Evolutionary conservation across 148 eudicot genomes (phyloP).

Genomic region (Pouteria glomerata): DNA sequence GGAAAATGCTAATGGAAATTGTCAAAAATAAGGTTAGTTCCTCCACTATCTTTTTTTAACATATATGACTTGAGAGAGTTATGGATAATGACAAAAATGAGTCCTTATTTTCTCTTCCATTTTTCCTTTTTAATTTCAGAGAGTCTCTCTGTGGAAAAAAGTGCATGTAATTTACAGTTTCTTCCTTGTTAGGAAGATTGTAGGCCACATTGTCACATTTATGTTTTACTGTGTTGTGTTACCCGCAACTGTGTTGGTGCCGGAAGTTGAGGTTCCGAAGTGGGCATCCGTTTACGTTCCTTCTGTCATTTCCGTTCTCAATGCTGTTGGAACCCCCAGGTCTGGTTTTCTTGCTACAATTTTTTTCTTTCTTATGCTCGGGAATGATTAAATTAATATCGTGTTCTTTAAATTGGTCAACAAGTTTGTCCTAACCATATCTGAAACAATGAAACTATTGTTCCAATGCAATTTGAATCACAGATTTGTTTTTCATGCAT

Average conservation of each 20-base stretch:
- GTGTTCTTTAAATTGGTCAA: no score
- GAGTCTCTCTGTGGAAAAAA: conserved; percentile 49
- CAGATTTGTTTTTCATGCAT: not conserved
- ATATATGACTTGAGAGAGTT: not conserved
- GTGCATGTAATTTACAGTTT: conserved; percentile 52
- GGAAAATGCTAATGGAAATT: conserved; percentile 52
- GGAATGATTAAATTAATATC: no score
- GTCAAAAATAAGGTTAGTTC: conserved; percentile 33
- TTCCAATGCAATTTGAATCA: not conserved
- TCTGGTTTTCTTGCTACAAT: conserved; percentile 5
- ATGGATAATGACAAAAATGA: not conserved
- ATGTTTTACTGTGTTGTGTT: conserved; percentile 44
- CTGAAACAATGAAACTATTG: not conserved
- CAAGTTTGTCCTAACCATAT: no score
- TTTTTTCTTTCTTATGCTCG: not conserved
- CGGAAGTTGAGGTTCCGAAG: conserved; percentile 43
- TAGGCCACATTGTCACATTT: conserved; percentile 48
- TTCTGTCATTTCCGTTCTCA: conserved; percentile 41
- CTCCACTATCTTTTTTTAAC: not conserved
- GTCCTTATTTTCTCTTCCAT: no score
- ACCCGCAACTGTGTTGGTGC: conserved; percentile 44
- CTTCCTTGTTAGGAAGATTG: conserved; percentile 52
- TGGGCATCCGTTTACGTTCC: conserved; percentile 51
- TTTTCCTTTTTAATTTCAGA: conserved; percentile 24
- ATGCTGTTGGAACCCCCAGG: conserved; percentile 61